These are phyloP conservation scores for Galerina sulciceps DNA, from an alignment of 768 basidiomycete species.

Conservation along the genomic window DNA sequence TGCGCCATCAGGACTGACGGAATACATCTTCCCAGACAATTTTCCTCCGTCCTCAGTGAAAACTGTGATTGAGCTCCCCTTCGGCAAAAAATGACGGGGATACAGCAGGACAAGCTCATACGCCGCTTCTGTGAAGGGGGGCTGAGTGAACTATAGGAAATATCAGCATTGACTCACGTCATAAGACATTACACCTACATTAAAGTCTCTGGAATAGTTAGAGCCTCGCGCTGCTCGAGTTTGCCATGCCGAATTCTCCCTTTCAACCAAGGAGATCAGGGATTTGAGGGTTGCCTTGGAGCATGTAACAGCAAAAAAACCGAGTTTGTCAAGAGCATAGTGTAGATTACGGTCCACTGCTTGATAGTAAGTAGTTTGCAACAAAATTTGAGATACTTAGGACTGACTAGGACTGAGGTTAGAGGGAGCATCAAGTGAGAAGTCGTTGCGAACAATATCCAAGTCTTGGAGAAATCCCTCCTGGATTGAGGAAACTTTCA, in stretches of 20 bases:
- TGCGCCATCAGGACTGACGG: neutral
- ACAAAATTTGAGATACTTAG: neutral
- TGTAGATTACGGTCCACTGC: slow-evolving; percentile 16
- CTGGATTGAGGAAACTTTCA: neutral
- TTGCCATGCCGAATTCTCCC: neutral
- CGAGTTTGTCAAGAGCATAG: slow-evolving; percentile 10
- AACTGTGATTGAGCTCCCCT: neutral
- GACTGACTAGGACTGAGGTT: slow-evolving; percentile 6
- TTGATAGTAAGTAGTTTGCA: neutral
- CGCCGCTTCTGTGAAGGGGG: slow-evolving; percentile 11
- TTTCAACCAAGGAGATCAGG: slow-evolving; percentile 9
- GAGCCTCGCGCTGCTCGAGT: neutral
- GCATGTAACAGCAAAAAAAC: slow-evolving; percentile 19
- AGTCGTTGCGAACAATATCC: neutral
- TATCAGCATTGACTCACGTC: neutral
- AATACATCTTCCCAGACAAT: slow-evolving; percentile 1
- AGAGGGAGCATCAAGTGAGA: neutral
- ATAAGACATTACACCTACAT: too few relatives aligned
- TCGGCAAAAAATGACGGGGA: slow-evolving; percentile 3
- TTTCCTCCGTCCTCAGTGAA: neutral
- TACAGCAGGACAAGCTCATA: slow-evolving; percentile 12
- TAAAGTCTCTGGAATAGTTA: too few relatives aligned
- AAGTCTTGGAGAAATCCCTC: neutral
- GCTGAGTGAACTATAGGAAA: neutral
- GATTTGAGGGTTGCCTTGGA: slow-evolving; percentile 12